These are phyloP conservation scores for Aspergillus indologenus DNA, from an alignment of 495 filamentous ascomycete species.

Conservation along the genomic window DNA sequence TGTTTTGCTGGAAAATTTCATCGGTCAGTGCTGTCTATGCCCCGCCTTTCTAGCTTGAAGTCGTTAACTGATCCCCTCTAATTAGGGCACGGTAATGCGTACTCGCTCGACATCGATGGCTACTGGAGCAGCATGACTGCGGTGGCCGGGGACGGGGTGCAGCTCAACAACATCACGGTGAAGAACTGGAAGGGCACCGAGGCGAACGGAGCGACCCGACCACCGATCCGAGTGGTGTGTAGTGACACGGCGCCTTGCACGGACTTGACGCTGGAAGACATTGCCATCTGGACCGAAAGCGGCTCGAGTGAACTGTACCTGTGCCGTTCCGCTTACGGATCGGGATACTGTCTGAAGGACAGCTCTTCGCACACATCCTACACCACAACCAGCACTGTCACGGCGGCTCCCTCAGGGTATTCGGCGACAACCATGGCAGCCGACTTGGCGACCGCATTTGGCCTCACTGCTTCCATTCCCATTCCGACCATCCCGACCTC, in stretches of 20 bases:
- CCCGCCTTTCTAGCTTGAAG: too few species aligned
- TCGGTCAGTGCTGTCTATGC: conserved; percentile 29
- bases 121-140: conserved; percentile 45
- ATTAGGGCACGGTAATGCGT: conserved; percentile 50
- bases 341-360: conserved; percentile 43
- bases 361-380: conserved; percentile 27
- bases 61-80: too few species aligned
- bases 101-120: conserved; percentile 53
- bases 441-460: conserved; percentile 44
- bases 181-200: conserved; percentile 57
- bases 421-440: conserved; percentile 48
- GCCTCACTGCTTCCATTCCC: conserved; percentile 44
- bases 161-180: conserved; percentile 50
- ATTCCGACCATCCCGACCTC: conserved; percentile 55
- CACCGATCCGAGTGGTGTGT: conserved; percentile 50
- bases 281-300: conserved; percentile 57
- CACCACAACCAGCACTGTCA: conserved; percentile 37
- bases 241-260: conserved; percentile 49
- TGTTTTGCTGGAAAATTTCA: conserved; percentile 44
- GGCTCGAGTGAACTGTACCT: conserved; percentile 42
- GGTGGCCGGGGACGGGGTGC: conserved; percentile 45
- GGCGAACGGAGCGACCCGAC: conserved; percentile 45
- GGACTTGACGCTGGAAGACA: conserved; percentile 50
- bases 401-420: conserved; percentile 43
- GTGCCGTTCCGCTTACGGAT: conserved; percentile 51